A percentile compares a stretch with the other conserved stretches of the same genome.
Evolutionary conservation across 2,329 filamentous ascomycete species (phyloP).

Genomic region (Pseudogymnoascus sp.): DNA sequence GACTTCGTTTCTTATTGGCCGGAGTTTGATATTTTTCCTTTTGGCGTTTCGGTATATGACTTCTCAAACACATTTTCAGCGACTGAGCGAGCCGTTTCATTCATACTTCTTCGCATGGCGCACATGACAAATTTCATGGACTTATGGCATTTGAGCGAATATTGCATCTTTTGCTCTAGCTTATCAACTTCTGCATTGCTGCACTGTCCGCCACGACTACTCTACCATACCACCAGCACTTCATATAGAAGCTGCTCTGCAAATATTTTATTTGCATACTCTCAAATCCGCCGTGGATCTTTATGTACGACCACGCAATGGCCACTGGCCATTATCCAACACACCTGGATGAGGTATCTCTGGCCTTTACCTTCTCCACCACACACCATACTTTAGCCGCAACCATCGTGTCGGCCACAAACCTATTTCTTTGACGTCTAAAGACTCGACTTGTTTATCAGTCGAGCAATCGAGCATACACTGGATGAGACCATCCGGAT

Average conservation of each 20-base stretch:
- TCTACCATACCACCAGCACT: not conserved
- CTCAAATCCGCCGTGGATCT: not conserved
- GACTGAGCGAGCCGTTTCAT: constrained; percentile 8
- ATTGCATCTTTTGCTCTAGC: constrained; percentile 2
- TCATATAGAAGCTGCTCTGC: not conserved
- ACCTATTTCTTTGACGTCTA: constrained; percentile 6
- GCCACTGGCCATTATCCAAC: not conserved
- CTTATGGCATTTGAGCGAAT: constrained; percentile 5
- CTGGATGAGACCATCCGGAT: not conserved
- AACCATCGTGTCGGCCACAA: constrained; percentile 4
- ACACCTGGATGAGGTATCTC: not conserved
- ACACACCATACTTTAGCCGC: not conserved
- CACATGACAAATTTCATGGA: not conserved
- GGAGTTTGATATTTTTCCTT: constrained; percentile 2
- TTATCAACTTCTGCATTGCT: constrained; percentile 3
- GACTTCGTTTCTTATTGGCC: constrained; percentile 10
- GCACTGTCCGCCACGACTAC: constrained; percentile 4
- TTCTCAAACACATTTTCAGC: constrained; percentile 11
- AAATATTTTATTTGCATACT: not conserved
- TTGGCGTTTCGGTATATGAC: constrained; percentile 11
- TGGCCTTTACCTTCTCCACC: not conserved
- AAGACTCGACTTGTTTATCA: not conserved
- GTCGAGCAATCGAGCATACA: not conserved
- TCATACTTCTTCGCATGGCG: not conserved
- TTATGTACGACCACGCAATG: not conserved